Evolutionary conservation across 2,329 filamentous ascomycete species (phyloP).

Genomic region (Fusarium tuaranense): DNA sequence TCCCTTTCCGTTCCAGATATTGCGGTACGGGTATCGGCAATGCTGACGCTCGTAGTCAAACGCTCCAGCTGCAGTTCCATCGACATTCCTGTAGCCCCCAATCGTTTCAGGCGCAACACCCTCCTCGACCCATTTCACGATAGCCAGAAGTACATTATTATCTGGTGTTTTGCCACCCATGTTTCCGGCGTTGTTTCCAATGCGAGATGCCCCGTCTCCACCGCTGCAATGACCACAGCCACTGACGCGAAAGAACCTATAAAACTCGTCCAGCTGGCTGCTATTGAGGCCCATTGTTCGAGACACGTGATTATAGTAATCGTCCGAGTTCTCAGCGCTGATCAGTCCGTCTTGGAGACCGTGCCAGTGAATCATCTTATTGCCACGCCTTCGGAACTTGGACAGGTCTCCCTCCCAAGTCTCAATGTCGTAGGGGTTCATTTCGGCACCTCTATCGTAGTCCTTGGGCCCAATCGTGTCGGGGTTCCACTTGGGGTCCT

Average conservation of each 20-base stretch:
- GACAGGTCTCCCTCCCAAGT: background rate
- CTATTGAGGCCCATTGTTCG: background rate
- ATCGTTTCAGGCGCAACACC: background rate
- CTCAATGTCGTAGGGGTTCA: background rate
- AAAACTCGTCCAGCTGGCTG: background rate
- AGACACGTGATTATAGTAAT: background rate
- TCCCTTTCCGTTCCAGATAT: background rate
- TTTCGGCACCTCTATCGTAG: background rate
- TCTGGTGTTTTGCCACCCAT: background rate
- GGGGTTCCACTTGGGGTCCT: background rate
- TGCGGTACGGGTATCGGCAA: background rate
- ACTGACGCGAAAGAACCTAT: background rate
- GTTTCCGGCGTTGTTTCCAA: background rate
- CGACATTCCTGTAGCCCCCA: background rate
- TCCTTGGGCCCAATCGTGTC: background rate
- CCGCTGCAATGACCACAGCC: background rate
- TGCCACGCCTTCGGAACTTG: background rate
- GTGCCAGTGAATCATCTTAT: background rate
- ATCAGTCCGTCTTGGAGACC: background rate
- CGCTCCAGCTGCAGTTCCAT: background rate
- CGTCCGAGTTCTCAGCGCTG: background rate
- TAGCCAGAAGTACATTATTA: background rate
- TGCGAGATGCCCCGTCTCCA: background rate
- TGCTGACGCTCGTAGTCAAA: background rate
- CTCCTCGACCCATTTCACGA: background rate